Conservation (phyloP, 306 rosid species). For the Arachis stenosperma region DNA sequence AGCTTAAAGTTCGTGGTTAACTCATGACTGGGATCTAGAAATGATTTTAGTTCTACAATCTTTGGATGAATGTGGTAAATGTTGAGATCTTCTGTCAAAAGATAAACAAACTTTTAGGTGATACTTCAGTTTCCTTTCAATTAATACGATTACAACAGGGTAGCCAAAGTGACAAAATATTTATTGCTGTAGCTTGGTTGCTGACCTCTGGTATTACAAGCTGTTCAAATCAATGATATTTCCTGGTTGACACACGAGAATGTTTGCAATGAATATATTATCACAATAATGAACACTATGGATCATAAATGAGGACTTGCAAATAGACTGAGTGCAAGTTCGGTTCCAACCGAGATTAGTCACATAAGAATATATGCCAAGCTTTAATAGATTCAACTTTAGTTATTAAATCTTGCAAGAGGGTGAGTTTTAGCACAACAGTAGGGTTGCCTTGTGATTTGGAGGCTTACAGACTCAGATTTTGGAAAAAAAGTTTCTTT, state of each 20-base stretch:
- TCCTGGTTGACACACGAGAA: background rate
- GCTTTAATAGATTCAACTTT: background rate
- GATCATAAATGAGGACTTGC: constrained; percentile 7
- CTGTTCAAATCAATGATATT: background rate
- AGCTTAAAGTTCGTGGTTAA: constrained; percentile 1
- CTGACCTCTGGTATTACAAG: background rate
- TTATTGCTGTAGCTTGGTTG: background rate
- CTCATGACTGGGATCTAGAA: background rate
- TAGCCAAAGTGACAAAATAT: background rate
- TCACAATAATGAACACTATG: background rate
- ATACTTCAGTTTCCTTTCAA: background rate
- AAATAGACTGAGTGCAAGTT: constrained; percentile 15
- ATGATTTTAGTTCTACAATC: background rate
- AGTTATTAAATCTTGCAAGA: too few species aligned
- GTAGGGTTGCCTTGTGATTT: too few species aligned
- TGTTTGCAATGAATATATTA: background rate
- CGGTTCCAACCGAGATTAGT: constrained; percentile 1
- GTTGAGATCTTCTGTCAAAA: constrained; percentile 1
- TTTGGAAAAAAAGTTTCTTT: too few species aligned
- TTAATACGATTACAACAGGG: constrained; percentile 1
- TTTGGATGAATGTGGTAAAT: constrained; percentile 8
- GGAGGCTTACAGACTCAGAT: too few species aligned
- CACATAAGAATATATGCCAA: constrained; percentile 4
- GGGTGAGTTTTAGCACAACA: too few species aligned
- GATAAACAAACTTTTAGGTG: background rate